Evolutionary conservation across 2,329 filamentous ascomycete genomes (phyloP), one percentile per base, ranked within the genome.

Genomic region (Xylaria hypoxylon): DNA sequence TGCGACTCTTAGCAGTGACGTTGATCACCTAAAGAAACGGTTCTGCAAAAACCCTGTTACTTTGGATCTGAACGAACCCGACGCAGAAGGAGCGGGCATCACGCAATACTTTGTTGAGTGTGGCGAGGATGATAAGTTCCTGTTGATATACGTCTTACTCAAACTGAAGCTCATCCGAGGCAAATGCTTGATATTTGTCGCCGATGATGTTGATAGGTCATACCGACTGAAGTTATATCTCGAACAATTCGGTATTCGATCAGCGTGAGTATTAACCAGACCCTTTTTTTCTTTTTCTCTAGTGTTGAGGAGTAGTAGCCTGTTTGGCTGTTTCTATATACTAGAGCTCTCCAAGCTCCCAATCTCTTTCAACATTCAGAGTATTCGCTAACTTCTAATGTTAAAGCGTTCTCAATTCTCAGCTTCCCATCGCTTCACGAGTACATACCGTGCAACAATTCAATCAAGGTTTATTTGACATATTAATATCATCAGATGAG

Each of bases 371-470:
- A 26, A 4, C 17, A 38, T 44, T 38, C 8, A 15, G 33, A 19
- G 24, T 5, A 52, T 45, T 45, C 7, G 60, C 67, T 69, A 50
- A 67, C 59, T 35, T 17, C 8, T 40, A 15, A 7, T 42, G 5
- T 51, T 26, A 57, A 10, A 70, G 65, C 2, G 69, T 69, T 31
- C 82, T 99, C 45, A 99, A 99, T 81, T 96, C 93, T 0, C 95
- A 99, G 77, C 81, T 99, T 40, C 96, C 96, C 0, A 90, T 98
- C 71, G 97, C 97, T 75, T 96, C 92, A 1, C 87, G 96, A 66
- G 89, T 97, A 44, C 95, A 99, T 77, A 94, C 97, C 1, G 95
- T 99, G 2, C 92, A 98, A 74, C 94, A 98, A 78, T 99, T 99
- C 81, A 99, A 98, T 82, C 92, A 92, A 80, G 92, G 93, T 59